A percentile compares a stretch with the other conserved stretches of the same genome.
Conservation (phyloP, 1,139 yeast species). For the Zygoascus sp. region DNA sequence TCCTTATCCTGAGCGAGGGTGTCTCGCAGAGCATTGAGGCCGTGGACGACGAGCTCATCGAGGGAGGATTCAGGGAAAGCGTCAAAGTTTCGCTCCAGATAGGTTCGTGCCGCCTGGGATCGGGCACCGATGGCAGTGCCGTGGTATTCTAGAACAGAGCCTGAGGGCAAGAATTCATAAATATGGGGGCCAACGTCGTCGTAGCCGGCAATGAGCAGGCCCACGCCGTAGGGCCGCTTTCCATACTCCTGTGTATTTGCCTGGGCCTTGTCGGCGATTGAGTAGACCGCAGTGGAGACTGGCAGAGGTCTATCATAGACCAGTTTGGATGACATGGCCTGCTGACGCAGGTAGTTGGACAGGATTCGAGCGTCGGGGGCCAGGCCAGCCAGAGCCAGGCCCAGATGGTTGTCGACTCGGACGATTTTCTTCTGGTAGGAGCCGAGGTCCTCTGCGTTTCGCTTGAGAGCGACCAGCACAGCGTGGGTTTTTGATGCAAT, state of each 20-base stretch:
- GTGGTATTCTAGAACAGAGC: slow-evolving; percentile 82
- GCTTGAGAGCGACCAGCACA: slow-evolving; percentile 86
- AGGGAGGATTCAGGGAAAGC: slow-evolving; percentile 56
- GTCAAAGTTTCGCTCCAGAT: slow-evolving; percentile 79
- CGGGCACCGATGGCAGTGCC: slow-evolving; percentile 98
- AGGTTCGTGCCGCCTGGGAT: slow-evolving; percentile 96
- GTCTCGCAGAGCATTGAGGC: slow-evolving; percentile 87
- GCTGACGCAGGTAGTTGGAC: slow-evolving; percentile 83
- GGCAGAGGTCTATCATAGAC: slow-evolving; percentile 86
- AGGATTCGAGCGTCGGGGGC: slow-evolving; percentile 97
- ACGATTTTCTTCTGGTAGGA: slow-evolving; percentile 93
- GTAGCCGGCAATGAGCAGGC: slow-evolving; percentile 82
- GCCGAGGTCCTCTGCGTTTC: slow-evolving; percentile 96
- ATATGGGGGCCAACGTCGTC: slow-evolving; percentile 87
- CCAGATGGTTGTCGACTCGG: slow-evolving; percentile 88
- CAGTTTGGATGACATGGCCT: slow-evolving; percentile 83
- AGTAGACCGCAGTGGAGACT: slow-evolving; percentile 74
- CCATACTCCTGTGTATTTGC: slow-evolving; percentile 95
- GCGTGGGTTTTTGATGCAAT: slow-evolving; percentile 80
- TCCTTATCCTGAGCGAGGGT: slow-evolving; percentile 94
- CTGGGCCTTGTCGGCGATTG: slow-evolving; percentile 96
- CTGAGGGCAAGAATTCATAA: slow-evolving; percentile 93
- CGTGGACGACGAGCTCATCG: slow-evolving; percentile 79
- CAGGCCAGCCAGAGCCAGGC: slow-evolving; percentile 91
- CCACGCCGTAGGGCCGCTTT: slow-evolving; percentile 96